Conservation (phyloP, 179 eudicot genomes). For the Monotropa hypopitys region DNA sequence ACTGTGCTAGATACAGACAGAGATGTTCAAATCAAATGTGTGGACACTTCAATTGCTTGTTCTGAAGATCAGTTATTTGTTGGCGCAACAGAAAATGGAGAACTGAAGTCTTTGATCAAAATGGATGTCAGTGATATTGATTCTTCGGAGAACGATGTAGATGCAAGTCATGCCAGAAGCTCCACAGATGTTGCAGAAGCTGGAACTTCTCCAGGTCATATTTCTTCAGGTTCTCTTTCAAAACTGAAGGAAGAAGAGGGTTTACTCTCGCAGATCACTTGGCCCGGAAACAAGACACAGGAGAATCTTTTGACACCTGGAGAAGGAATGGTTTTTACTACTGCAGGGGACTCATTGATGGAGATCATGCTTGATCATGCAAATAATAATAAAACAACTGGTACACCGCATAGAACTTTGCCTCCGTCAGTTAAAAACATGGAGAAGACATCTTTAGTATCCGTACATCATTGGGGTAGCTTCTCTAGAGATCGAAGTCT, state of each 20-base stretch:
- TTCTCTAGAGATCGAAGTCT: conserved; percentile 9
- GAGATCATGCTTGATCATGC: conserved; percentile 21
- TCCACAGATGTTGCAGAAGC: conserved; percentile 12
- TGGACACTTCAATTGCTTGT: conserved; percentile 35
- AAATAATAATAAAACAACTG: conserved; percentile 12
- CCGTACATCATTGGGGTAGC: neutral
- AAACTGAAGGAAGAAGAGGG: conserved; percentile 7
- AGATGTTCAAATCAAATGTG: conserved; percentile 14
- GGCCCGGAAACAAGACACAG: conserved; percentile 19
- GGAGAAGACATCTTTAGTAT: conserved; percentile 9
- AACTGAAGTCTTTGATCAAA: conserved; percentile 9
- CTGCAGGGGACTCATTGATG: conserved; percentile 22
- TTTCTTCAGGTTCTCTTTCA: conserved; percentile 5
- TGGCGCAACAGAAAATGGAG: conserved; percentile 17
- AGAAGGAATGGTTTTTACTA: conserved; percentile 14
- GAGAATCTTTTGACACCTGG: conserved; percentile 14
- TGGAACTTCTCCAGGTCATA: conserved; percentile 14
- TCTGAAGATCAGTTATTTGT: conserved; percentile 27
- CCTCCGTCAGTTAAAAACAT: conserved; percentile 17
- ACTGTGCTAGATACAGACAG: conserved; percentile 8
- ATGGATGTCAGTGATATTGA: conserved; percentile 10
- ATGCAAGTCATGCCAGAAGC: conserved; percentile 15
- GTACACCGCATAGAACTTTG: conserved; percentile 8
- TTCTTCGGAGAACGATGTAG: conserved; percentile 11
- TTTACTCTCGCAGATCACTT: conserved; percentile 28